These are phyloP conservation scores for Termitomyces sp. DNA, from an alignment of 768 basidiomycete species.

Conservation along the genomic window DNA sequence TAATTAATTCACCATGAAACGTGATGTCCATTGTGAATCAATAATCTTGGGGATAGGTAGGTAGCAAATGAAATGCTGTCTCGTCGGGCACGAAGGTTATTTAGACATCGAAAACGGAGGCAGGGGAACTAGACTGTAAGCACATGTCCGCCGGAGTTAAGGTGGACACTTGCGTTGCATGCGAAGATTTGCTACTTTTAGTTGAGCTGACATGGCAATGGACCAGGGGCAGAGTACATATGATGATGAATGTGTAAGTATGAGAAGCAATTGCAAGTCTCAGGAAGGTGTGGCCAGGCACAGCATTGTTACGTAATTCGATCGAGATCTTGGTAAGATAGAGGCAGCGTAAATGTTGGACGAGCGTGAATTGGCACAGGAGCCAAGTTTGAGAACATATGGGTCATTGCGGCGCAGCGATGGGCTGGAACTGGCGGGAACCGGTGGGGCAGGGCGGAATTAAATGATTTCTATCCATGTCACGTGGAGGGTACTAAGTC, in stretches of 20 bases:
- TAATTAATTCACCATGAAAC: not conserved
- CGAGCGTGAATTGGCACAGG: not conserved
- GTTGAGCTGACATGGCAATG: not conserved
- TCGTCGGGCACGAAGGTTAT: not conserved
- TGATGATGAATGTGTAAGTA: not conserved
- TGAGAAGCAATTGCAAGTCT: no score
- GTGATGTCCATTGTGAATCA: not conserved
- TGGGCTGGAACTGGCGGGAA: not conserved
- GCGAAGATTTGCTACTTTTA: conserved; percentile 1
- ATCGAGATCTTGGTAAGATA: conserved; percentile 10
- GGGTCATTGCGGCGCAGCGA: conserved; percentile 2
- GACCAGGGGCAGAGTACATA: not conserved
- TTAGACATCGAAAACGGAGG: not conserved
- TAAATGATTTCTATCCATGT: not conserved
- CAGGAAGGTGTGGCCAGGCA: conserved; percentile 7
- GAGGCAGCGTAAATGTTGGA: not conserved
- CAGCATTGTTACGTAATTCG: conserved; percentile 6
- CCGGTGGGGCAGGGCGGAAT: not conserved
- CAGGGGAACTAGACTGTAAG: not conserved
- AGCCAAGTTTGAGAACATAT: not conserved
- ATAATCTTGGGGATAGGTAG: not conserved
- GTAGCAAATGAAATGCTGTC: not conserved
- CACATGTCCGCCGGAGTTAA: not conserved
- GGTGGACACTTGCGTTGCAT: not conserved
- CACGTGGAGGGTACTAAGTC: conserved; percentile 10